Percentiles rank a stretch among this genome's conserved stretches.
These are phyloP conservation scores for Takashimella tepidaria DNA, from an alignment of 1,284 basidiomycete species.

Conservation along the genomic window DNA sequence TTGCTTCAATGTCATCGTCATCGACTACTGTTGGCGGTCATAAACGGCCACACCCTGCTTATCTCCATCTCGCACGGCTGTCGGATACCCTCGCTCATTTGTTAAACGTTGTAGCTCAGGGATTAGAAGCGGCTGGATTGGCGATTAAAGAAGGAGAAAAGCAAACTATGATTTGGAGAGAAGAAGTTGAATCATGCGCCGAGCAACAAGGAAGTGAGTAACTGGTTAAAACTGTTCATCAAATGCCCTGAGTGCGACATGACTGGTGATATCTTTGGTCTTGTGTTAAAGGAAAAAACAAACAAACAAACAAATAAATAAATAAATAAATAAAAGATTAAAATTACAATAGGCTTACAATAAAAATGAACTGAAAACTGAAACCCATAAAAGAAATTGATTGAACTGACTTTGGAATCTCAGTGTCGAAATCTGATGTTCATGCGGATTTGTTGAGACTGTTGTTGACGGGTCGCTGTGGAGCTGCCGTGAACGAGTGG, in stretches of 20 bases:
- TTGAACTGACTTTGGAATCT: not conserved
- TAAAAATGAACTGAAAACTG: too few relatives aligned
- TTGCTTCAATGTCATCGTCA: too few relatives aligned
- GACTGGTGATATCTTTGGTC: too few relatives aligned
- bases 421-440: slow-evolving; percentile 29
- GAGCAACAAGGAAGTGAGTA: slow-evolving; percentile 40
- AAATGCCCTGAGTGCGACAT: too few relatives aligned
- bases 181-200: slow-evolving; percentile 41
- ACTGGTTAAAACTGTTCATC: not conserved
- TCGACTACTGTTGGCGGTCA: too few relatives aligned
- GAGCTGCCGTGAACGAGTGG: slow-evolving; percentile 39
- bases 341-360: too few relatives aligned
- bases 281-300: too few relatives aligned
- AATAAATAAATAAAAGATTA: too few relatives aligned
- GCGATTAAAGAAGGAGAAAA: slow-evolving; percentile 36
- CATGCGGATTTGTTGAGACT: slow-evolving; percentile 42
- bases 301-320: too few relatives aligned
- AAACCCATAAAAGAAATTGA: not conserved
- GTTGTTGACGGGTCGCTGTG: slow-evolving; percentile 36
- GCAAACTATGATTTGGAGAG: slow-evolving; percentile 42
- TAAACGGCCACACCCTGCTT: not conserved
- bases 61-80: slow-evolving; percentile 22
- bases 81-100: slow-evolving; percentile 24
- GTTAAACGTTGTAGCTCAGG: slow-evolving; percentile 31
- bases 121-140: slow-evolving; percentile 26